A percentile compares a stretch with the other conserved stretches of the same genome.
Conservation (phyloP, 495 filamentous ascomycete genomes). For the Trichodelitschia bisporula region DNA sequence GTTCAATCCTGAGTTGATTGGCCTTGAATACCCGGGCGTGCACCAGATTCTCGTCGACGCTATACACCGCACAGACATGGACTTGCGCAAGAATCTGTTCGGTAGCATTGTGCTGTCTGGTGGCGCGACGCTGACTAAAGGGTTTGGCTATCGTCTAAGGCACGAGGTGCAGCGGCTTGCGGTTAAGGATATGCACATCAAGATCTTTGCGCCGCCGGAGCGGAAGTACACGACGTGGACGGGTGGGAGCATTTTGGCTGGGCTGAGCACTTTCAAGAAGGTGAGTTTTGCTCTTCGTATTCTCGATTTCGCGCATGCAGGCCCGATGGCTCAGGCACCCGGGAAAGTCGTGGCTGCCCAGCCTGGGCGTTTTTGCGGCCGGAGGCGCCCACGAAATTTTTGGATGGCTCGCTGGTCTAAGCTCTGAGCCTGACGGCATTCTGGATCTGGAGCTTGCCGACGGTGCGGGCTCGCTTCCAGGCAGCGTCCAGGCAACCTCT, state of each 20-base stretch:
- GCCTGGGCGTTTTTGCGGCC: too few species aligned
- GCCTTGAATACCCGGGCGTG: constrained; percentile 88
- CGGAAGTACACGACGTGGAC: constrained; percentile 98
- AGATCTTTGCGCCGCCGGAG: constrained; percentile 94
- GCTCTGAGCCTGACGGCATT: too few species aligned
- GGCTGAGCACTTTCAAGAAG: constrained; percentile 95
- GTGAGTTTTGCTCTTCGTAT: constrained; percentile 22
- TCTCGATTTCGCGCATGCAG: too few species aligned
- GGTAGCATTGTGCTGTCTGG: constrained; percentile 93
- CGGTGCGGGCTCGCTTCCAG: too few species aligned
- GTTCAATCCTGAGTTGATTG: constrained; percentile 92
- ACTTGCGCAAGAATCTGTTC: constrained; percentile 81
- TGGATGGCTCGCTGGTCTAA: too few species aligned
- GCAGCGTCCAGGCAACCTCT: too few species aligned
- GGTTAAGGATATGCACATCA: constrained; percentile 96
- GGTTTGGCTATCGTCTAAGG: constrained; percentile 85
- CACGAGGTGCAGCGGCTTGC: constrained; percentile 79
- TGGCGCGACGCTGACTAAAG: constrained; percentile 72
- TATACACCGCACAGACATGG: constrained; percentile 91
- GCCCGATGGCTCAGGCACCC: too few species aligned
- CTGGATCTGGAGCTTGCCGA: too few species aligned
- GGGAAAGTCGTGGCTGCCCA: too few species aligned
- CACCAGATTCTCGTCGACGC: constrained; percentile 95
- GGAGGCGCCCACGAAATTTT: too few species aligned
- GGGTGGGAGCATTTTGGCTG: constrained; percentile 90